Evolutionary conservation across 2,329 filamentous ascomycete species (phyloP), one percentile per base, ranked within the genome.

Genomic region (Cytospora chrysosperma): DNA sequence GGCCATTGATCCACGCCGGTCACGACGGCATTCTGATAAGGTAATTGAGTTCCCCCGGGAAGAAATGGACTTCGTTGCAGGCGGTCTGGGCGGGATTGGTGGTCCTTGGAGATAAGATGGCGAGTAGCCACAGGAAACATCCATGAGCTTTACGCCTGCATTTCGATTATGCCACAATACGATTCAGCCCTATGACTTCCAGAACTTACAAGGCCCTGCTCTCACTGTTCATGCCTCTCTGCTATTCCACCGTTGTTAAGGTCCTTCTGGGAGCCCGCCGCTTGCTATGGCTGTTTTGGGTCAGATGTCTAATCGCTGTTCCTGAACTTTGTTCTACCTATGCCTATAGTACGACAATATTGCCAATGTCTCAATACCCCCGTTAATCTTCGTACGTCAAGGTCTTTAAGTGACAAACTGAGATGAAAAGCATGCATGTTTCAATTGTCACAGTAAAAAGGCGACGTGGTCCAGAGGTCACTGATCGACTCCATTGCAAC

Each of bases 341-440:
- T 9, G 13, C 8, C 9, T 12, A 47, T 21, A 17, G n/a, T 27
- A 10, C 24, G 17, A 12, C 24, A 17, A 49, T 19, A 32, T 9
- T 7, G 21, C 21, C 17, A 28, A 19, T 1, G 49, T 59, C 34
- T 59, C 49, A 43, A 19, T 21, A n/a, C 6, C n/a, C 13, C n/a
- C 12, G 17, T 40, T 26, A 12, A 13, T 12, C 24, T 21, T 24
- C 37, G 40, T 7, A 52, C n/a, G 27, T 21, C 21, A 19, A 51
- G 4, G 13, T 19, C 30, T 28, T 17, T 9, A 37, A n/a, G 30
- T n/a, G n/a, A 32, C 27, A 8, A 19, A 15, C 2, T 7, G 67
- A 71, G 71, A 66, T 73, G 72, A 63, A 61, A 64, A 63, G 13
- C 12, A 32, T 37, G 19, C 21, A 40, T 28, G 28, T 53, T 26